Base-by-base conservation (phyloP, 306 rosid species). In the Fagus crenata region DNA sequence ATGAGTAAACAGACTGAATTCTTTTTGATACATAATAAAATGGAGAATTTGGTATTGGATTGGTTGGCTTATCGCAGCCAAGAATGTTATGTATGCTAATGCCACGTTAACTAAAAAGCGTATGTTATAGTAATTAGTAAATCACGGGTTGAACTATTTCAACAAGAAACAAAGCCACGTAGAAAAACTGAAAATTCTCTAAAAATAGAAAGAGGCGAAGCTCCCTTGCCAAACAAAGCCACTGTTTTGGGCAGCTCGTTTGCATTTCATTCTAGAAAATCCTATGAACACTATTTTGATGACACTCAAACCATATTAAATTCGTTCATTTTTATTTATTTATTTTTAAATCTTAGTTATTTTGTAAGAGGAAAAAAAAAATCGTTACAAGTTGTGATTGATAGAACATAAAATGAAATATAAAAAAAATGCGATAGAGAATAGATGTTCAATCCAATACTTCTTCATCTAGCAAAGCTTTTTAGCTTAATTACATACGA, bases 31-130 rank as follows among this genome's bases (percentile, higher is more conserved):
- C 28, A 3, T 3, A 46, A 46, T 46, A 46, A 9, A 46, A 46
- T 46, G 11, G 13, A 46, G 51, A 13, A 46, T 46, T n/a, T 46
- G 51, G 51, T 59, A 41, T 74, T 82, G 74, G 75, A 54, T 28
- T 32, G 60, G 36, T 53, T 64, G 71, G 80, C 77, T 72, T 80
- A 75, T 36, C 46, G 60, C 73, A 22, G 42, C 73, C 54, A 53
- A 75, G 73, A 53, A 46, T 73, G 80, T 72, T 59, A 46, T 73
- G 80, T 72, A 69, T 80, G 60, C 60, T n/a, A 15, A 46, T 54
- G 60, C 60, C 31, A 54, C 60, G 60, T 54, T 17, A n/a, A 18
- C 31, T 5, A 17, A 54, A 1, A 54, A n/a, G 32, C 7, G 28
- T 54, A 18, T n/a, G 5, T 54, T 54, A 46, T 46, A 15, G 17